Evolutionary conservation across 1,139 yeast species (phyloP).

Genomic region (Taphrina wiesneri): DNA sequence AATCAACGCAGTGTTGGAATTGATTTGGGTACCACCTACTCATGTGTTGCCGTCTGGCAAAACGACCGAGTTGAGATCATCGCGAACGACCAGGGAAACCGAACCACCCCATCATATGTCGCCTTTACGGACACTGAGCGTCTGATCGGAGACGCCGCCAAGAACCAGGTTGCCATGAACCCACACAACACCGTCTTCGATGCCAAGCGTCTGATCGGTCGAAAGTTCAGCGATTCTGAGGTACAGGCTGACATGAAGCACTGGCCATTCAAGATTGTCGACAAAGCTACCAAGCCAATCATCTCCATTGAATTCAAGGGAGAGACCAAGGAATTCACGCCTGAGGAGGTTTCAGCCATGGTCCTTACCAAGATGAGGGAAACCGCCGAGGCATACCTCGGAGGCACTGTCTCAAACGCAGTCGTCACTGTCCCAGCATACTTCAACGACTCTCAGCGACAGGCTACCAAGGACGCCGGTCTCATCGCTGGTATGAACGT

Average conservation of each 20-base stretch:
- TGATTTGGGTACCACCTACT: slow-evolving; percentile 87
- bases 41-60: slow-evolving; percentile 76
- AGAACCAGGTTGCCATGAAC: slow-evolving; percentile 97
- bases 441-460: slow-evolving; percentile 95
- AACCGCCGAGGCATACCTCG: slow-evolving; percentile 89
- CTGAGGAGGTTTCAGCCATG: slow-evolving; percentile 95
- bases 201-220: slow-evolving; percentile 95
- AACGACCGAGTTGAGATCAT: slow-evolving; percentile 86
- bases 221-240: slow-evolving; percentile 82
- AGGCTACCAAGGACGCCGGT: slow-evolving; percentile 97
- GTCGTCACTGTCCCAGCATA: slow-evolving; percentile 94
- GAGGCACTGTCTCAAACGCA: slow-evolving; percentile 81
- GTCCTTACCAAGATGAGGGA: slow-evolving; percentile 93
- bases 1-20: slow-evolving; percentile 55
- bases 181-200: slow-evolving; percentile 94
- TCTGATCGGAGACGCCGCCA: slow-evolving; percentile 97
- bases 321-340: slow-evolving; percentile 89
- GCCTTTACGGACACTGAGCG: slow-evolving; percentile 96
- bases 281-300: slow-evolving; percentile 81
- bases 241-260: slow-evolving; percentile 92
- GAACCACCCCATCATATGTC: slow-evolving; percentile 96
- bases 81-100: slow-evolving; percentile 98
- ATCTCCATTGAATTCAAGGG: slow-evolving; percentile 92
- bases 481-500: slow-evolving; percentile 93
- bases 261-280: slow-evolving; percentile 92